Conservation (phyloP, 306 rosid species). For the Styphnolobium japonicum region DNA sequence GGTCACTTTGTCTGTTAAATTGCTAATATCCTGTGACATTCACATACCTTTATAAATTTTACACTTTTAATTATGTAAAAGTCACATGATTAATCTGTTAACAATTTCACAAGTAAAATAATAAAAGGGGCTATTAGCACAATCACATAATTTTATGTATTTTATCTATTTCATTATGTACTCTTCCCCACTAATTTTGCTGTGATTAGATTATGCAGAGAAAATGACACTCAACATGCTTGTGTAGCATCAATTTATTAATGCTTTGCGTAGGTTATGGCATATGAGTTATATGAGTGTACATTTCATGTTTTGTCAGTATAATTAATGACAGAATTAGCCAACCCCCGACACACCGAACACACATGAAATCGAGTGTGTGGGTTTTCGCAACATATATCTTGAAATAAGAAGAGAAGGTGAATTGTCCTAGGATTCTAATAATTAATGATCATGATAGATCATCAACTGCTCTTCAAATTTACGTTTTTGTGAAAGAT, state of each 20-base stretch:
- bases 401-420: background rate
- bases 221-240: background rate
- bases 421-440: background rate
- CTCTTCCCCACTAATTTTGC: background rate
- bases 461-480: background rate
- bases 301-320: slow-evolving; percentile 32
- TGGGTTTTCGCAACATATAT: slow-evolving; percentile 6
- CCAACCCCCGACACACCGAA: slow-evolving; percentile 17
- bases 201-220: background rate
- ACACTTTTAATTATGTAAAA: background rate
- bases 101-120: background rate
- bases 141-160: background rate
- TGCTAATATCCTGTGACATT: too few relatives aligned
- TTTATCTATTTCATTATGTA: background rate
- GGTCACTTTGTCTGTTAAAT: too few relatives aligned
- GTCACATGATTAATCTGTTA: background rate
- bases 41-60: too few relatives aligned
- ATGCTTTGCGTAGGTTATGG: background rate
- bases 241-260: slow-evolving; percentile 11
- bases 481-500: background rate
- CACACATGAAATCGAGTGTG: background rate
- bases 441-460: background rate
- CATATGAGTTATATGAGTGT: slow-evolving; percentile 1
- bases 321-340: slow-evolving; percentile 19
- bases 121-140: background rate